These are phyloP conservation scores for Sporisorium iseilematis-ciliati DNA, from an alignment of 1,284 basidiomycete genomes.

Conservation along the genomic window DNA sequence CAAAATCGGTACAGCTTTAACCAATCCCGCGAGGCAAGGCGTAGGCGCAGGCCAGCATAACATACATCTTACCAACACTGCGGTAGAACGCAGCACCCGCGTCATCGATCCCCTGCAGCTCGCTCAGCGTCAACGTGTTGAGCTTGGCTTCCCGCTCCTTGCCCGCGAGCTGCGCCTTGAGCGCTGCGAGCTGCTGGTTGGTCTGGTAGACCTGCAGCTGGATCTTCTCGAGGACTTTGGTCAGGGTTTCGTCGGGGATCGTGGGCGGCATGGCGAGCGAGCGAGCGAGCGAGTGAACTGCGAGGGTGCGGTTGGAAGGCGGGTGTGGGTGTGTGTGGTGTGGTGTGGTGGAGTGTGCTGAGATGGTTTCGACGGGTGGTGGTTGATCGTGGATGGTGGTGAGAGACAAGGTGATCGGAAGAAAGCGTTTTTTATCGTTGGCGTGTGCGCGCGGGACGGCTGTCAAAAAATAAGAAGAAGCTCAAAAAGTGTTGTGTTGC, in stretches of 20 bases:
- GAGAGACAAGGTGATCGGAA: too few relatives aligned
- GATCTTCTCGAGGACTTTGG: constrained; percentile 45
- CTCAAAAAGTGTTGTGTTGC: too few relatives aligned
- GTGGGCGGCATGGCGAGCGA: neutral
- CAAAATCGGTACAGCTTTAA: too few relatives aligned
- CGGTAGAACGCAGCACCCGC: constrained; percentile 31
- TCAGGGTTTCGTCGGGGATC: constrained; percentile 44
- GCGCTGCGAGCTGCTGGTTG: constrained; percentile 36
- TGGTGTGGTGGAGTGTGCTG: neutral
- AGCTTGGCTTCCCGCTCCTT: constrained; percentile 44
- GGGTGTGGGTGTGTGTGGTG: too few relatives aligned
- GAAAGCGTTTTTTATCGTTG: neutral
- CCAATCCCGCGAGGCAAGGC: too few relatives aligned
- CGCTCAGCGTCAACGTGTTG: constrained; percentile 34
- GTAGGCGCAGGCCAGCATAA: too few relatives aligned
- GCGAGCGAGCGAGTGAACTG: neutral
- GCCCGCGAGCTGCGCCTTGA: constrained; percentile 33
- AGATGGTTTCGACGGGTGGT: neutral
- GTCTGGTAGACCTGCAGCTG: constrained; percentile 45
- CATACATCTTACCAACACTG: constrained; percentile 46
- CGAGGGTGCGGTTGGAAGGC: neutral
- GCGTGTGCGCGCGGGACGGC: neutral
- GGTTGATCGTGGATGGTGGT: neutral
- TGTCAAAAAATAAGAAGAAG: neutral
- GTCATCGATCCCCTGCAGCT: constrained; percentile 34